Percentiles rank a stretch among this genome's conserved stretches.
phyloP scores from a whole-genome alignment of 164 flowering plant genomes.

The Taxillus chinensis region DNA sequence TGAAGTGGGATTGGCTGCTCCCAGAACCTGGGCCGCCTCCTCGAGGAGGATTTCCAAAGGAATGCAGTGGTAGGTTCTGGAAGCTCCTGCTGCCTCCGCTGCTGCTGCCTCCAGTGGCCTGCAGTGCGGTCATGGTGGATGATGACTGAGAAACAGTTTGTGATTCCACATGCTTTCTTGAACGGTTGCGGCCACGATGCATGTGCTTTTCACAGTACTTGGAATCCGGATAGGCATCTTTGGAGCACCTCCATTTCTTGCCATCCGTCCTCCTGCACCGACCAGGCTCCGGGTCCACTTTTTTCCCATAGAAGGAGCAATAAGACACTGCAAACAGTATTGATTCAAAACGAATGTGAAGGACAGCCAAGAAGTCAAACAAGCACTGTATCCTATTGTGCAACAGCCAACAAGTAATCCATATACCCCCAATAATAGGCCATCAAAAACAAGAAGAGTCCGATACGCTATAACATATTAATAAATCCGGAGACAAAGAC shows the following conservation, averaged over 20 bases:
- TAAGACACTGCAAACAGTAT: slow-evolving; percentile 41
- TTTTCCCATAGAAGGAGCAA: slow-evolving; percentile 66
- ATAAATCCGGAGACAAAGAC: no score
- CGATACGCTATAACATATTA: no score
- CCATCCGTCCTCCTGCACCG: slow-evolving; percentile 73
- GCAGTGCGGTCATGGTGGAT: slow-evolving; percentile 41
- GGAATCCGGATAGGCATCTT: slow-evolving; percentile 66
- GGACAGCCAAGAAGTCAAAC: neutral
- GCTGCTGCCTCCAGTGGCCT: slow-evolving; percentile 19
- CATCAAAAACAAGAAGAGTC: no score
- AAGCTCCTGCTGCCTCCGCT: slow-evolving; percentile 25
- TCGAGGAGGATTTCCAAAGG: slow-evolving; percentile 22
- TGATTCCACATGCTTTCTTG: slow-evolving; percentile 99
- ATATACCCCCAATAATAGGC: no score
- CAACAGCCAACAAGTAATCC: no score
- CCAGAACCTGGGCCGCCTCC: slow-evolving; percentile 26
- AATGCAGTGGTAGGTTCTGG: slow-evolving; percentile 45
- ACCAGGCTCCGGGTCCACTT: slow-evolving; percentile 67
- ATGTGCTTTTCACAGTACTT: slow-evolving; percentile 81
- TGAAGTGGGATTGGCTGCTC: slow-evolving; percentile 38
- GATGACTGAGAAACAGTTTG: slow-evolving; percentile 60
- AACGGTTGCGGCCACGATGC: slow-evolving; percentile 83
- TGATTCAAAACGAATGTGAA: neutral
- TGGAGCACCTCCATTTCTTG: slow-evolving; percentile 78
- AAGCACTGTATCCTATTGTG: no score